Conservation (phyloP, 495 filamentous ascomycete genomes). For the Choiromyces venosus region DNA sequence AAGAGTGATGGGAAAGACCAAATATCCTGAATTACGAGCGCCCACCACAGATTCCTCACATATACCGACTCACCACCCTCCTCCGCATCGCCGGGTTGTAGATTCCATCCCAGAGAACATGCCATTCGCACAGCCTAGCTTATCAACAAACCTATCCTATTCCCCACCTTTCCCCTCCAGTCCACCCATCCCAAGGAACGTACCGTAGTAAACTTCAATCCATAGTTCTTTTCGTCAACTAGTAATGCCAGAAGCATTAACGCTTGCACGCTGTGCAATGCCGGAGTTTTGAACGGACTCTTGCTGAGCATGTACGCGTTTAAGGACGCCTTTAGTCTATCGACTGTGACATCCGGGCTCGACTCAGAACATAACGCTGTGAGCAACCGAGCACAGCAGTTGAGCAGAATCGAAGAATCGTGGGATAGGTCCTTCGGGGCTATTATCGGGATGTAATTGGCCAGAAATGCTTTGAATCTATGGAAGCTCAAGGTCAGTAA, state of each 20-base stretch:
- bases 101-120: conserved; percentile 33
- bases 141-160: not conserved
- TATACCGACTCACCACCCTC: conserved; percentile 13
- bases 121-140: conserved; percentile 32
- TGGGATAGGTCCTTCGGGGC: conserved; percentile 23
- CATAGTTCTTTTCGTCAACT: conserved; percentile 25
- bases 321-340: conserved; percentile 21
- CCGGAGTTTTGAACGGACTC: conserved; percentile 27
- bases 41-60: conserved; percentile 29
- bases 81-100: conserved; percentile 20
- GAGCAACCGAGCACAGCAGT: conserved; percentile 28
- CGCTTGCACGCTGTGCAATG: conserved; percentile 29
- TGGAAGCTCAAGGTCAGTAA: not conserved
- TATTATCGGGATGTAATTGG: conserved; percentile 25
- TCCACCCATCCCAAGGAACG: not conserved
- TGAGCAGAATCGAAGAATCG: conserved; percentile 30
- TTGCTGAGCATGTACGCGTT: conserved; percentile 33
- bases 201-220: conserved; percentile 32
- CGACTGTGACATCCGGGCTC: conserved; percentile 6
- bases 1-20: conserved; percentile 13
- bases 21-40: conserved; percentile 26
- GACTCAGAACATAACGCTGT: conserved; percentile 21
- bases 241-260: conserved; percentile 21
- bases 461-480: conserved; percentile 31
- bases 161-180: not conserved